Evolutionary conservation across 2,329 filamentous ascomycete species (phyloP), one percentile per base, ranked within the genome.

Genomic region (Ascochyta clinopodiicola): DNA sequence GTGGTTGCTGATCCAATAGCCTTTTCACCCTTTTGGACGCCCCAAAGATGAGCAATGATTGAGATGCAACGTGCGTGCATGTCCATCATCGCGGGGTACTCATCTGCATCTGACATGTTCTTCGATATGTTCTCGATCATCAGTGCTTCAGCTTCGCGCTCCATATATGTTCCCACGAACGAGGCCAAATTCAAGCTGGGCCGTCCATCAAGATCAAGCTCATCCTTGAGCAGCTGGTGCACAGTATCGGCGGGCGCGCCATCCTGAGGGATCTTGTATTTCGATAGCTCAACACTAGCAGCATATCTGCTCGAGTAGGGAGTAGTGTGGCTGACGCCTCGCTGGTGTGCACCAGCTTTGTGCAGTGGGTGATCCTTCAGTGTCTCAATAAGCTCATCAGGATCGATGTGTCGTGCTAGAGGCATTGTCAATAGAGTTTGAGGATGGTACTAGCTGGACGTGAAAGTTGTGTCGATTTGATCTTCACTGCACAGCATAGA

Each of bases 131-230:
- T 89, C 63, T 90, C 86, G 19, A 83, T 75, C 81, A 91, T 87
- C 38, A 91, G 79, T 51, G 84, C 77, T 53, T 85, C 80, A 6
- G 85, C 88, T 62, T 88, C 83, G 10, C 81, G 80, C 67, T 91
- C 88, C 84, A 90, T 87, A 67, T 88, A 90, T 1, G 88, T 91
- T 34, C 85, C 84, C 1, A 91, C 88, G 56, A 91, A 91, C 63
- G 84, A 73, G 9, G 88, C 87, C 24, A 89, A 75, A 66, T 91
- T 91, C 60, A 90, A 76, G 62, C 87, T 88, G 0, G 88, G 88
- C 43, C 82, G 81, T 25, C 72, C 74, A 51, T 76, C 74, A 13
- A 76, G 59, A 49, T 75, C 73, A 17, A 77, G 65, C 55, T 78
- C 75, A 45, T 79, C 77, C 54, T 78, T 78, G 56, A 80, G 68